Evolutionary conservation across 371 early-diverging fungal species (phyloP), one percentile per base, ranked within the genome.

Genomic region (Saksenaea vasiformis): DNA sequence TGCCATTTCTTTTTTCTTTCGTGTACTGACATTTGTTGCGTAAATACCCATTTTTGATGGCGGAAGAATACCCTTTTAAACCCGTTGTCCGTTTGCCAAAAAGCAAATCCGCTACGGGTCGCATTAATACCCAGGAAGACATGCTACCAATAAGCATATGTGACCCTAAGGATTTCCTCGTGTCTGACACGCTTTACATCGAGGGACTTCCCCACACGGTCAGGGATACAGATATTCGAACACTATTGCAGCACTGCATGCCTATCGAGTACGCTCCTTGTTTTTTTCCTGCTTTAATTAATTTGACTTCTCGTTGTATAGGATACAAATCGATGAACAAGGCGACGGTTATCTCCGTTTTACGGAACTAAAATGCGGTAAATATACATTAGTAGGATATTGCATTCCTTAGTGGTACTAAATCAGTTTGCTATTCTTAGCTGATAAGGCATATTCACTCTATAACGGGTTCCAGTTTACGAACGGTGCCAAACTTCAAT

Each of bases 381-480:
- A 28, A 53, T 22, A 43, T 14, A 17, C 19, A 53, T n/a, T n/a
- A 26, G 37, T 54, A 10, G n/a, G 15, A 5, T 36, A n/a, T 37
- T 39, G 56, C 4, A 38, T 51, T 51, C 55, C 24, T 8, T 19
- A 3, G 39, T 9, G 13, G 22, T 17, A 17, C 17, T 17, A 58
- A 58, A 37, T 24, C 24, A 14, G 5, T 53, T 47, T 27, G 31
- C 31, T 31, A 44, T 24, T 47, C 28, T 43, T 64, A 73, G 79
- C 79, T 15, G 79, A 78, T 34, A 66, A 67, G 56, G 79, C 74
- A 8, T 79, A 73, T 55, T 60, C 79, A 1, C 62, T 79, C 1
- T 79, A 73, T 57, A 73, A 79, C 56, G 69, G 67, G 17, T 69
- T 73, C 26, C 65, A 66, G 2, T 73, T 77, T 64, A 67, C 72